phyloP scores from a whole-genome alignment of 2,329 filamentous ascomycete species.

The Fusarium tupiense region DNA sequence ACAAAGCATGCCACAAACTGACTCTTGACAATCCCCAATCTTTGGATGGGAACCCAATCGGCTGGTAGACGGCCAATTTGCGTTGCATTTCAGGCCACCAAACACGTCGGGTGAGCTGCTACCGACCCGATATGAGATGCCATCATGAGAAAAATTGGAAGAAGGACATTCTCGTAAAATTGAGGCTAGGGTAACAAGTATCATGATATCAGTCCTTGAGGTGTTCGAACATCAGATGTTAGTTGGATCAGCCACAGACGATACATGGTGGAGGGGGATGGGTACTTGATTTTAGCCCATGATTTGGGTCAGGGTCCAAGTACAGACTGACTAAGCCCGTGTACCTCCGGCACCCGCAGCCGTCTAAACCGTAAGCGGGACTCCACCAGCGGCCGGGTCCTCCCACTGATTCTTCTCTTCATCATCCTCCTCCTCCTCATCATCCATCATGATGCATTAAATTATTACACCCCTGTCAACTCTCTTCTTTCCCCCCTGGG shows the following conservation, averaged over 20 bases:
- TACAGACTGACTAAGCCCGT: conserved; percentile 21
- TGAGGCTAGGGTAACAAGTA: conserved; percentile 35
- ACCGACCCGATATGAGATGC: conserved; percentile 4
- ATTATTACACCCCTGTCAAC: not conserved
- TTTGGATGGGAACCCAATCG: conserved; percentile 30
- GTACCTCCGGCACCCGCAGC: conserved; percentile 30
- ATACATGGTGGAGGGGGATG: not conserved
- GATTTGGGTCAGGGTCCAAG: not conserved
- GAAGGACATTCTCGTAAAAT: conserved; percentile 29
- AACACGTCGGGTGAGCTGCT: conserved; percentile 21
- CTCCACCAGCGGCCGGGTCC: conserved; percentile 37
- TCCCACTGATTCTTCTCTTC: conserved; percentile 4
- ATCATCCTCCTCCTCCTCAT: not conserved
- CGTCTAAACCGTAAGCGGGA: conserved; percentile 34
- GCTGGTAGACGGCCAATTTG: conserved; percentile 32
- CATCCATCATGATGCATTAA: not conserved
- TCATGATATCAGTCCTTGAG: conserved; percentile 39
- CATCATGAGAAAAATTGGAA: conserved; percentile 10
- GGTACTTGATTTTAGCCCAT: not conserved
- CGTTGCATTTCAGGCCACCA: conserved; percentile 30
- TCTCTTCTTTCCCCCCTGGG: conserved; percentile 5
- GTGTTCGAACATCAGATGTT: conserved; percentile 40
- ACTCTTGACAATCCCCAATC: conserved; percentile 7
- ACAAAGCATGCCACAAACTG: conserved; percentile 27
- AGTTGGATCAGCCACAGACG: conserved; percentile 13